phyloP scores from a whole-genome alignment of 495 filamentous ascomycete genomes.

The Rhypophila decipiens region DNA sequence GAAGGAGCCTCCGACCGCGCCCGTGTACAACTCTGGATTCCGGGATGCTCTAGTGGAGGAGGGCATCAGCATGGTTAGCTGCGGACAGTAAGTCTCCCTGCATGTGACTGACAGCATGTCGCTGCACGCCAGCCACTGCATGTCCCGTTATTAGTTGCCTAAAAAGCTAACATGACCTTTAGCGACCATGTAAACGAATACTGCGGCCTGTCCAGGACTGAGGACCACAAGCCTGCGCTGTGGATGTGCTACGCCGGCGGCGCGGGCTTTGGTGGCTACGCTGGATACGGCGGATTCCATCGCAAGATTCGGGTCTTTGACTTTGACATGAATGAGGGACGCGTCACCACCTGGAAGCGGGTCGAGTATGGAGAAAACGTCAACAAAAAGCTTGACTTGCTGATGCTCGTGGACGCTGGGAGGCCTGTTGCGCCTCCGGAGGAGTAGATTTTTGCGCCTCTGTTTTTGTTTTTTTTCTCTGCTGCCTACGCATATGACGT shows the following conservation, averaged over 20 bases:
- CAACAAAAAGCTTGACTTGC: constrained; percentile 68
- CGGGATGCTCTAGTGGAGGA: constrained; percentile 78
- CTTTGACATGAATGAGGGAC: constrained; percentile 80
- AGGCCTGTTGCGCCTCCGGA: constrained; percentile 43
- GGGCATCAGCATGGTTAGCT: constrained; percentile 77
- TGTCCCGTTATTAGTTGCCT: too few relatives aligned
- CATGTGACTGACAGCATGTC: neutral
- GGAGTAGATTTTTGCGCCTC: neutral
- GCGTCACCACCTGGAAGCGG: constrained; percentile 87
- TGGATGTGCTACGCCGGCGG: constrained; percentile 99
- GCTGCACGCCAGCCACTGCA: too few relatives aligned
- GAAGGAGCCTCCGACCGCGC: constrained; percentile 76
- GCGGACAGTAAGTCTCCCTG: constrained; percentile 67
- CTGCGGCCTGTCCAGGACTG: constrained; percentile 61
- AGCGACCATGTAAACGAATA: constrained; percentile 97
- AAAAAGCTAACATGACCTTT: constrained; percentile 5
- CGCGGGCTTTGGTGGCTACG: constrained; percentile 87
- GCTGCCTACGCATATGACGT: neutral
- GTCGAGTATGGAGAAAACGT: constrained; percentile 71
- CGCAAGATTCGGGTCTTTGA: constrained; percentile 84
- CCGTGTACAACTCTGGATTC: constrained; percentile 81
- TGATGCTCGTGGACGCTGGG: constrained; percentile 82
- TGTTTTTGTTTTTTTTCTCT: neutral
- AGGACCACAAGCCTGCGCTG: constrained; percentile 58
- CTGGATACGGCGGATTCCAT: constrained; percentile 77